Evolutionary conservation across 306 rosid species (phyloP).

Genomic region (Sicyos edulis): DNA sequence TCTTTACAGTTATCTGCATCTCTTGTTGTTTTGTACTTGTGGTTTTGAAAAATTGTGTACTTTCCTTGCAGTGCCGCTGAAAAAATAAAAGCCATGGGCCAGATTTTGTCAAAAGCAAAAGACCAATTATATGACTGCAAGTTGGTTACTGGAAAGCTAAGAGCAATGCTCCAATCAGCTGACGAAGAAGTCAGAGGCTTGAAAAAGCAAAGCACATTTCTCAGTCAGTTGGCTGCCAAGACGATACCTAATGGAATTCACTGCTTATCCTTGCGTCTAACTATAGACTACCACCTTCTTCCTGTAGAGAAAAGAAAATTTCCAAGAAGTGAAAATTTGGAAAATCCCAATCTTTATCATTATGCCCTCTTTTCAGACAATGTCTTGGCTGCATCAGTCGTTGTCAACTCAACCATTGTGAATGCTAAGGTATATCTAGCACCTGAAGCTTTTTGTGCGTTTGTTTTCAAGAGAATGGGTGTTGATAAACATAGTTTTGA

Average conservation of each 20-base stretch:
- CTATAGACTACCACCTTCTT: conserved; percentile 87
- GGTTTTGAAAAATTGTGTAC: conserved; percentile 17
- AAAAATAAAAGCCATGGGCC: conserved; percentile 77
- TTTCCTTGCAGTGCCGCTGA: conserved; percentile 54
- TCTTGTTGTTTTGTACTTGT: too few relatives aligned
- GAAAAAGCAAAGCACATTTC: conserved; percentile 92
- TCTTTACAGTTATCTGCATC: not conserved
- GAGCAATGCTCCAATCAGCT: conserved; percentile 94
- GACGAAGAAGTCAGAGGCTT: conserved; percentile 86
- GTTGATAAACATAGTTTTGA: conserved; percentile 26
- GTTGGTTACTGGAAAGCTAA: conserved; percentile 74
- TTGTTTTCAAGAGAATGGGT: not conserved
- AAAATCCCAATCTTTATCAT: conserved; percentile 73
- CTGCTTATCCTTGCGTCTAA: conserved; percentile 91
- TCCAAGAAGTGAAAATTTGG: conserved; percentile 81
- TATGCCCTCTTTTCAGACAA: conserved; percentile 98
- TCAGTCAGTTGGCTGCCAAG: conserved; percentile 97
- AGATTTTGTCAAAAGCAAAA: conserved; percentile 69
- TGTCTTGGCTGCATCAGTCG: conserved; percentile 97
- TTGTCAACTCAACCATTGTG: conserved; percentile 74
- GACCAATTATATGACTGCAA: conserved; percentile 89
- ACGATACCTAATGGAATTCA: conserved; percentile 95
- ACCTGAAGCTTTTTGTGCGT: not conserved
- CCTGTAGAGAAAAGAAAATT: conserved; percentile 75
- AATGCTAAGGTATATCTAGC: conserved; percentile 65